These are phyloP conservation scores for Cajanus cajan DNA, from an alignment of 306 rosid genomes.

Conservation along the genomic window DNA sequence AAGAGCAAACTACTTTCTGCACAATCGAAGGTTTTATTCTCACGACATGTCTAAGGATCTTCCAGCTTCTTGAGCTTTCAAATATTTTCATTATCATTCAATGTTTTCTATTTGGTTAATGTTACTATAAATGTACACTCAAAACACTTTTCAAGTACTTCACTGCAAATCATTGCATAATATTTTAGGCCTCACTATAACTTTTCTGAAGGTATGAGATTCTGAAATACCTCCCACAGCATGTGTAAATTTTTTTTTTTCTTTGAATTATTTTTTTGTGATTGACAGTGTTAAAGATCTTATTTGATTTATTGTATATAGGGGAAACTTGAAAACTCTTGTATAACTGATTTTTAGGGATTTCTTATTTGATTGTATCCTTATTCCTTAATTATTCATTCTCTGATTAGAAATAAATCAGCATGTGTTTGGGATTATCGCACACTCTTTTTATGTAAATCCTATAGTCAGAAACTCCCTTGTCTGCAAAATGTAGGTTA, in stretches of 20 bases:
- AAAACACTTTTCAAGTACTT: background rate
- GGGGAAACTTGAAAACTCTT: no score
- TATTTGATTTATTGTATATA: no score
- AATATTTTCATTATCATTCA: conserved; percentile 16
- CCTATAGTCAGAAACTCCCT: background rate
- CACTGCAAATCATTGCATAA: background rate
- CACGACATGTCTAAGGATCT: conserved; percentile 13
- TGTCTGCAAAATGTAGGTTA: background rate
- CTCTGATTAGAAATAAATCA: no score
- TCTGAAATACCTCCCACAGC: background rate
- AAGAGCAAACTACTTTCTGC: conserved; percentile 79
- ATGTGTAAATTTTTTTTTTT: background rate
- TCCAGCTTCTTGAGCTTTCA: background rate
- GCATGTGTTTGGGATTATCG: no score
- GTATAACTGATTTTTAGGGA: no score
- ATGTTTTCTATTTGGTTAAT: conserved; percentile 9
- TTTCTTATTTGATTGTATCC: no score
- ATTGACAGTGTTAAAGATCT: background rate
- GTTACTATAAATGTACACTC: background rate
- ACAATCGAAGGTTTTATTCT: conserved; percentile 73
- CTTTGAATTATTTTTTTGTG: background rate
- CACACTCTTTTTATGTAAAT: no score
- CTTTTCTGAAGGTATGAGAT: background rate
- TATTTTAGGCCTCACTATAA: background rate
- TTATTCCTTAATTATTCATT: no score